Conservation (phyloP, 2,329 filamentous ascomycete genomes). For the Pezicula radicicola region DNA sequence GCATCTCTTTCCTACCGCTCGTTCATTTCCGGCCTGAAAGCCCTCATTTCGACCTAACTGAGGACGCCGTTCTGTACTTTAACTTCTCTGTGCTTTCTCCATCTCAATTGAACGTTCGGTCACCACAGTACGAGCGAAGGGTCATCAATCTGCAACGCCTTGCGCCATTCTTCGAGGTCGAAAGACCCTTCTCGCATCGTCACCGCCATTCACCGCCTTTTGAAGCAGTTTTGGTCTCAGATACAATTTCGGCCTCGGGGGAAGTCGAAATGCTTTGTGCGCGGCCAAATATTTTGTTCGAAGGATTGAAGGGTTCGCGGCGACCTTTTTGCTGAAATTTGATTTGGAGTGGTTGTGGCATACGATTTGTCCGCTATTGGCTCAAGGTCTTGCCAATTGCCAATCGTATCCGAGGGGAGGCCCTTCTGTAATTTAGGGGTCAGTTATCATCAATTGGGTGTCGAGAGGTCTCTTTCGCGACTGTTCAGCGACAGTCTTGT, state of each 20-base stretch:
- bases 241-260: conserved; percentile 19
- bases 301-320: conserved; percentile 26
- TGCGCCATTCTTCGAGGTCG: neutral
- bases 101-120: neutral
- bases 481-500: conserved; percentile 6
- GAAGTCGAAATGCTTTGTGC: conserved; percentile 30
- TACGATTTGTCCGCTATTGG: conserved; percentile 18
- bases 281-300: conserved; percentile 22
- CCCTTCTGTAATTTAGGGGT: conserved; percentile 29
- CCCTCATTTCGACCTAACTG: neutral
- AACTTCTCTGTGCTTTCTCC: neutral
- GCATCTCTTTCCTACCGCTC: neutral
- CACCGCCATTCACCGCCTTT: conserved; percentile 15
- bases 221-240: conserved; percentile 16
- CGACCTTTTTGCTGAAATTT: conserved; percentile 18
- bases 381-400: conserved; percentile 11
- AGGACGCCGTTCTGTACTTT: neutral
- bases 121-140: neutral
- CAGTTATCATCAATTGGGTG: conserved; percentile 24
- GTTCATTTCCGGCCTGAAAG: neutral
- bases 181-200: neutral
- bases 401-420: conserved; percentile 16
- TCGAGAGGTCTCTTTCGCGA: conserved; percentile 8
- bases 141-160: neutral
- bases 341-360: conserved; percentile 17